Evolutionary conservation across 108 stramenopile species (phyloP), one percentile per base, ranked within the genome.

Genomic region (Hondaea fermentalgiana): DNA sequence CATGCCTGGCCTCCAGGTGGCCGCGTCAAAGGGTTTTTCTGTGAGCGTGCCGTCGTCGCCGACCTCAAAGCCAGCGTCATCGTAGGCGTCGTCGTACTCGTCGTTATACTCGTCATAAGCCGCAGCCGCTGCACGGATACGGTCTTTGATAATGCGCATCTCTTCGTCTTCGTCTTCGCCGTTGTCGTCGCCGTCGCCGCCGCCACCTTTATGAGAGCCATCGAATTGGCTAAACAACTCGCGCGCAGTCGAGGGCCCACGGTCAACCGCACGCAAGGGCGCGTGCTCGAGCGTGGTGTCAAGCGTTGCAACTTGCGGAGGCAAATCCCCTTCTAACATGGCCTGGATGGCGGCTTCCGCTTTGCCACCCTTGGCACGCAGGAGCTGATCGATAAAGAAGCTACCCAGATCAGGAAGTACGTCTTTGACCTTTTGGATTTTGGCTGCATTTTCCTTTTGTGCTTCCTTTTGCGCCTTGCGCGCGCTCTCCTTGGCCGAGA

Each of bases 61-160:
- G 25, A 83, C 72, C 23, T 83, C 47, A 51, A 83, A 83, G 49
- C 72, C 72, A 21, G 47, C 47, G 25, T 83, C 72, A 21, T 83
- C 72, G 49, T 83, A 83, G 47, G 72, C 72, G 25, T 83, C 72
- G 72, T 83, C 72, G 72, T 83, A 83, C 72, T 83, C 72, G 25
- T 83, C 72, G 49, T 83, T 28, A 21, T 83, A 83, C 49, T 83
- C 72, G 49, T 83, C 72, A 43, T 83, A 83, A 10, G 44, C 49
- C 10, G 49, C 49, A 14, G 72, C 72, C 5, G 72, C 72, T 35
- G 60, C 60, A 16, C 60, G 60, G 60, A 64, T 64, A 21, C 60
- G 60, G 23, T 51, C 23, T 28, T 83, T 83, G n/a, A 83, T 45
- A 10, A 83, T 83, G 72, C 47, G 47, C 72, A 45, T 45, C 49